Evolutionary conservation across 768 basidiomycete genomes (phyloP).

Genomic region (Termitomyces bulborhizus): DNA sequence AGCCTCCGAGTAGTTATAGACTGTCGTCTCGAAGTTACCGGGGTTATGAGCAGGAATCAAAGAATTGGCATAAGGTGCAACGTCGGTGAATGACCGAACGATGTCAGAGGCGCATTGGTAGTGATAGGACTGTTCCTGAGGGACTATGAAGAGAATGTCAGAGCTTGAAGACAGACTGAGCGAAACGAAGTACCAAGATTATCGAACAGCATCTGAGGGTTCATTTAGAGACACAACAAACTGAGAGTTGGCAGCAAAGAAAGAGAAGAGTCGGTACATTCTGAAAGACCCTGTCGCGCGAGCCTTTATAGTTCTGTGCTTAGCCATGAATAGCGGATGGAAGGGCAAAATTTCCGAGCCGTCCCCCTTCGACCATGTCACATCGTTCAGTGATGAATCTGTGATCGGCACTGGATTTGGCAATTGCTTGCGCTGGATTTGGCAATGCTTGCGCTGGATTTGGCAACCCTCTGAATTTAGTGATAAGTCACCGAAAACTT

Average conservation of each 20-base stretch:
- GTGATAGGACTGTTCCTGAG: slow-evolving; percentile 6
- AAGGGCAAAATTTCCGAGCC: slow-evolving; percentile 10
- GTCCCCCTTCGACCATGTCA: slow-evolving; percentile 17
- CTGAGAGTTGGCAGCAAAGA: background rate
- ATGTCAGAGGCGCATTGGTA: slow-evolving; percentile 2
- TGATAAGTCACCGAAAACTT: background rate
- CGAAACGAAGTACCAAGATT: slow-evolving; percentile 4
- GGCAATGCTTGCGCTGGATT: slow-evolving; percentile 3
- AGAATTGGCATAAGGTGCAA: background rate
- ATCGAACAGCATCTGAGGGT: slow-evolving; percentile 5
- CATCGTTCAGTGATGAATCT: slow-evolving; percentile 16
- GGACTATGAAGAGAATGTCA: slow-evolving; percentile 5
- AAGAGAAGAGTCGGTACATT: background rate
- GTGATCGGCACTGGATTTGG: slow-evolving; percentile 8
- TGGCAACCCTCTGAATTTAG: slow-evolving; percentile 1
- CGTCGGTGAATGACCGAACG: slow-evolving; percentile 2
- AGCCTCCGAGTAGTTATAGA: slow-evolving; percentile 9
- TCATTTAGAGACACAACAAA: slow-evolving; percentile 10
- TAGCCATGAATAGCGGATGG: slow-evolving; percentile 17
- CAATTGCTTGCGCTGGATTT: slow-evolving; percentile 1
- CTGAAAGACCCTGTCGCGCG: background rate
- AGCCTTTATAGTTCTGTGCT: slow-evolving; percentile 15
- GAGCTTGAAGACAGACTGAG: background rate
- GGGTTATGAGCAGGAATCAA: slow-evolving; percentile 5
- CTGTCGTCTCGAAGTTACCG: slow-evolving; percentile 3